Percentiles rank a stretch among this genome's conserved stretches.
These are phyloP conservation scores for Penicillium macrosclerotiorum DNA, from an alignment of 495 filamentous ascomycete genomes.

Conservation along the genomic window DNA sequence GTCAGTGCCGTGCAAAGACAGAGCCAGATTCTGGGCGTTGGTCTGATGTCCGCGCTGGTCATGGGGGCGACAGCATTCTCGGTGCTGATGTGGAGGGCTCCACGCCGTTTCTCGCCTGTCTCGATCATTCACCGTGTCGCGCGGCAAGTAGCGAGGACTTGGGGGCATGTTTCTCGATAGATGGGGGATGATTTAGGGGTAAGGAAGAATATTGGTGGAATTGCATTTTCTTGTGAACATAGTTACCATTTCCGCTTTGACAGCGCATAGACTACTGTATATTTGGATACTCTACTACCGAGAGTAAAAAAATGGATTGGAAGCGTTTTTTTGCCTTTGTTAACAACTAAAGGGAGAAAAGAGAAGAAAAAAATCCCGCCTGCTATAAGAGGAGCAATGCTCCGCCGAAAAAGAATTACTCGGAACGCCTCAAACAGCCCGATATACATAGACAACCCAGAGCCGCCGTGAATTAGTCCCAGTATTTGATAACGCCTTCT, in stretches of 20 bases:
- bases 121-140: slow-evolving; percentile 1
- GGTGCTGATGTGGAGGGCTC: slow-evolving; percentile 33
- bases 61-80: slow-evolving; percentile 24
- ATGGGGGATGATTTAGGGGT: too few species aligned
- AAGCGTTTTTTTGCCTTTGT: too few species aligned
- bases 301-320: too few species aligned
- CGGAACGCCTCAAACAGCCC: slow-evolving; percentile 8
- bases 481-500: slow-evolving; percentile 87
- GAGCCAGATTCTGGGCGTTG: slow-evolving; percentile 52
- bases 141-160: too few species aligned
- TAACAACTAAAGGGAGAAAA: neutral
- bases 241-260: too few species aligned
- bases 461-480: slow-evolving; percentile 63
- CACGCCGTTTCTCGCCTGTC: slow-evolving; percentile 18
- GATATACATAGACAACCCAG: slow-evolving; percentile 9
- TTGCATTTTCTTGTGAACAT: too few species aligned
- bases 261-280: too few species aligned
- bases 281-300: too few species aligned
- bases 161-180: too few species aligned
- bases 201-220: too few species aligned
- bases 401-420: neutral
- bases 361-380: too few species aligned
- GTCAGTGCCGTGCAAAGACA: slow-evolving; percentile 65
- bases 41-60: slow-evolving; percentile 29
- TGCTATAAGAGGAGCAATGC: too few species aligned